Evolutionary conservation across 1,284 basidiomycete species (phyloP), one percentile per base, ranked within the genome.

Genomic region (Chalciporus piperatoides): DNA sequence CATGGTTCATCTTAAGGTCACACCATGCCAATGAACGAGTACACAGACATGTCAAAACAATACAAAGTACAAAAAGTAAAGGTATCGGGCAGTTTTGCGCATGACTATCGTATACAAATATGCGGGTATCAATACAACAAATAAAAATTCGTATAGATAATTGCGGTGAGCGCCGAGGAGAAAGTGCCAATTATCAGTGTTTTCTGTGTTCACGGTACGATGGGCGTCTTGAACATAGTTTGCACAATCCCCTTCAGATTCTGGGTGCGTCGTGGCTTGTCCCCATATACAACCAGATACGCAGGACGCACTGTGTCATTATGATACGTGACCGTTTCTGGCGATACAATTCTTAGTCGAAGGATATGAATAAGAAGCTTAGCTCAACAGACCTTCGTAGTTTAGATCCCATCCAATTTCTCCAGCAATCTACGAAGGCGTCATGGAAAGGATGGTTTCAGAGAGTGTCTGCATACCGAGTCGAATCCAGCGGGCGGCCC

Each of bases 261-360:
- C 9, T 39, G 47, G 14, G 42, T 38, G 25, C 49, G 56, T 42
- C 44, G 43, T 36, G 57, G 59, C 68, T 76, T 60, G 40, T 57
- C 39, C n/a, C 67, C 75, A 54, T 82, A 82, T 7, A 80, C 72
- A 17, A 82, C 63, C 41, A 82, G 64, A 61, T 75, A 82, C 0
- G 80, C 80, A 25, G 80, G 80, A 15, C 79, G 73, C 52, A 81
- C 74, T 24, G 80, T 79, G 52, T 80, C 79, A 55, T 81, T 79
- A 41, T 70, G 59, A 54, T 82, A 82, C 8, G 81, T 79, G 10
- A 82, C 78, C 2, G 77, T 81, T 60, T 82, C 81, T 65, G 41
- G 44, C 6, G 14, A 56, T 30, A 44, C 44, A 35, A 32, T 41
- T 41, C 21, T 38, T 10, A 28, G 23, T 19, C 5, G 15, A 19